Evolutionary conservation across 129 eudicot species (phyloP).

Genomic region (Arctium lappa): DNA sequence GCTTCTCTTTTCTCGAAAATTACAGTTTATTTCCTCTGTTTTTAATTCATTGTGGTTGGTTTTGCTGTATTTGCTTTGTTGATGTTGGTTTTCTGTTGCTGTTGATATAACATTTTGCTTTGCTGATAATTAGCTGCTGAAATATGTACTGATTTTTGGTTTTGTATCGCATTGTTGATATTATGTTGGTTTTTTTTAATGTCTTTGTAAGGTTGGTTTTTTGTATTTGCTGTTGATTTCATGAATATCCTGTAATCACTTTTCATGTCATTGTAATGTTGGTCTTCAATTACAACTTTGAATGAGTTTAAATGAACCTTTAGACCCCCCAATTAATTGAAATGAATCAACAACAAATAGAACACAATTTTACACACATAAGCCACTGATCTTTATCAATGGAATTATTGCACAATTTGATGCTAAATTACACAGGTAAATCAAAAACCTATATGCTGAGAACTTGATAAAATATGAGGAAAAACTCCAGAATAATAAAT

Average conservation of each 20-base stretch:
- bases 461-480: neutral
- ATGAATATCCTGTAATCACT: neutral
- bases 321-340: neutral
- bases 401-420: neutral
- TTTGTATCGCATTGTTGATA: too few relatives aligned
- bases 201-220: neutral
- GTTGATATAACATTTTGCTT: neutral
- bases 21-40: neutral
- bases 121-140: neutral
- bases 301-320: neutral
- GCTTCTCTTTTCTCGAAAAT: neutral
- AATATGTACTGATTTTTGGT: too few relatives aligned
- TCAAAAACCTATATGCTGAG: neutral
- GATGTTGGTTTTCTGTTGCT: neutral
- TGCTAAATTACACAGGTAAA: neutral
- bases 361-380: neutral
- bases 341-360: neutral
- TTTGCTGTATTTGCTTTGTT: neutral
- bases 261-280: neutral
- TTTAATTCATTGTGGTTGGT: neutral
- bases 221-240: neutral
- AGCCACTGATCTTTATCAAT: neutral
- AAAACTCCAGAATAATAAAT: neutral
- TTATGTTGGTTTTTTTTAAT: neutral
- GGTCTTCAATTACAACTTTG: neutral